phyloP scores from a whole-genome alignment of 768 basidiomycete genomes.

The Hebeloma cylindrosporum region DNA sequence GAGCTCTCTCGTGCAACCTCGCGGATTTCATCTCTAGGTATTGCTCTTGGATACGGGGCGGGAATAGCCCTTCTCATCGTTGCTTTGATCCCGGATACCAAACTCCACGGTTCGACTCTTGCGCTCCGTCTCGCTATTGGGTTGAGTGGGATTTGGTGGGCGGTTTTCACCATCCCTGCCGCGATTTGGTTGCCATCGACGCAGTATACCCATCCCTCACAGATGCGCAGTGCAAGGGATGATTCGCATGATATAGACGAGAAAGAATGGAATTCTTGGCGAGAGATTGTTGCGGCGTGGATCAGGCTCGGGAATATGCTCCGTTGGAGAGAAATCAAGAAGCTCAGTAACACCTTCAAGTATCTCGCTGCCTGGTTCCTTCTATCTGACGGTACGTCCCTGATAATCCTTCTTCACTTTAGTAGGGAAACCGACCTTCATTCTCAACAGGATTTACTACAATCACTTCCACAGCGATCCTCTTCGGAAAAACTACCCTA shows the following conservation, averaged over 20 bases:
- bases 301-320: slow-evolving; percentile 73
- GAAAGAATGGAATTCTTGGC: slow-evolving; percentile 42
- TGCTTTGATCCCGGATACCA: slow-evolving; percentile 75
- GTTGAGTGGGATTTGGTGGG: slow-evolving; percentile 88
- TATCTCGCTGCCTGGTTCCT: slow-evolving; percentile 95
- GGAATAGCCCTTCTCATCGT: slow-evolving; percentile 78
- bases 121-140: slow-evolving; percentile 82
- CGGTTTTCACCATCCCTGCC: slow-evolving; percentile 75
- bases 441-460: slow-evolving; percentile 77
- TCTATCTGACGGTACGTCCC: slow-evolving; percentile 75
- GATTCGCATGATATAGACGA: slow-evolving; percentile 19
- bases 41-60: slow-evolving; percentile 82
- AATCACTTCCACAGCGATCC: slow-evolving; percentile 85
- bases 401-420: not conserved
- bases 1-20: slow-evolving; percentile 74
- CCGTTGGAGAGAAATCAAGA: slow-evolving; percentile 66
- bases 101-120: slow-evolving; percentile 72
- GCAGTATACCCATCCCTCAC: slow-evolving; percentile 7
- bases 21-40: slow-evolving; percentile 80
- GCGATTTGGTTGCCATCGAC: slow-evolving; percentile 67
- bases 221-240: slow-evolving; percentile 8
- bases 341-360: slow-evolving; percentile 79
- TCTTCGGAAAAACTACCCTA: slow-evolving; percentile 89
- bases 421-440: not conserved
- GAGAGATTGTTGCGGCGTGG: slow-evolving; percentile 74